Evolutionary conservation across 805 yeast species (phyloP), one percentile per base, ranked within the genome.

Genomic region (Isabelozyma pseudorhagii): DNA sequence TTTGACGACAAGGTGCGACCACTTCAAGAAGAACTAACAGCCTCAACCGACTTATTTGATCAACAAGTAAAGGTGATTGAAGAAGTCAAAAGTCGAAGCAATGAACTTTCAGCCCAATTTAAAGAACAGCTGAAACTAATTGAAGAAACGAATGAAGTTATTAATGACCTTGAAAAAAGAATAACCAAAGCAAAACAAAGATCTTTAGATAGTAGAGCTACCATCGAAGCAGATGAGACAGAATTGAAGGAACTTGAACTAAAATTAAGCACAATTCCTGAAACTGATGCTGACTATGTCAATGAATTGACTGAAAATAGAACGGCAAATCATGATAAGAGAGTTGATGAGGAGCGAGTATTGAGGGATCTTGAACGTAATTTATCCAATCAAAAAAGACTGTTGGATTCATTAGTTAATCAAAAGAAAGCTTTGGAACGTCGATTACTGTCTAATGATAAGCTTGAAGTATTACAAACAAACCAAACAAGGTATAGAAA

Each of bases 361-460:
- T 40, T 54, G 53, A 42, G 48, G 49, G 28, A 51, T 43, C 25
- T 48, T 28, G 34, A 45, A 53, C 29, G 41, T 31, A 44, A 52
- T 18, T 36, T 38, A 5, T 15, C 38, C 8, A 27, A 17, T 10
- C 48, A 28, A n/a, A 46, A 11, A 17, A 25, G 17, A 10, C 44
- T n/a, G 21, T 15, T 28, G 9, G 38, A 21, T 42, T 21, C 11
- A 28, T 47, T 15, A 46, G 39, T 34, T 38, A 47, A 9, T 40
- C 50, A 38, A 25, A 27, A 28, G 40, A 40, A 29, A 28, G 10
- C 17, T 28, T 15, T 40, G 10, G 15, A 40, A 5, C 31, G 21
- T 8, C 57, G 52, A 18, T 60, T 77, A 34, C 63, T 63, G 28
- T 71, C 81, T 8, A 75, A 71, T 11, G 92, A 86, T 61, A 77